Evolutionary conservation across 805 yeast genomes (phyloP).

Genomic region (Wickerhamomyces chambardii): DNA sequence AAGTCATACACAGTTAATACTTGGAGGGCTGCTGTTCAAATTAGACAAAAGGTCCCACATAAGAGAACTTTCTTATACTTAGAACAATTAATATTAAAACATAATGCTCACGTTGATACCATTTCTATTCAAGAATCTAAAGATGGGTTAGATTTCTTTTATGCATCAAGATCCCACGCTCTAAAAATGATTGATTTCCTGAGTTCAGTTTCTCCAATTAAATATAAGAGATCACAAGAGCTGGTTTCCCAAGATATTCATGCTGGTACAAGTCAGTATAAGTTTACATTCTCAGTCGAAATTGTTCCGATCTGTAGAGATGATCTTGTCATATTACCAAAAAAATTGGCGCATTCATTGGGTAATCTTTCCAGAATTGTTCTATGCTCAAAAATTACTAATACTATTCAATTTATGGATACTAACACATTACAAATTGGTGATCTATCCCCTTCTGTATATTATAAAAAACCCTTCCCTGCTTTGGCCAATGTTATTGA

Average conservation of each 20-base stretch:
- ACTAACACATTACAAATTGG: constrained; percentile 72
- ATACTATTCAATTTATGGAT: constrained; percentile 79
- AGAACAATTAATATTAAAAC: constrained; percentile 90
- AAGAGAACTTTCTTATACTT: constrained; percentile 93
- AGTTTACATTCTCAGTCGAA: constrained; percentile 89
- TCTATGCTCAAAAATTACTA: constrained; percentile 77
- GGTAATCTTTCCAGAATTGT: constrained; percentile 81
- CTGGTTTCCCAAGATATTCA: constrained; percentile 89
- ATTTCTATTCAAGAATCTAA: constrained; percentile 86
- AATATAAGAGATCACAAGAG: constrained; percentile 80
- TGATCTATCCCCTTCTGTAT: constrained; percentile 61
- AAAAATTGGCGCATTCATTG: constrained; percentile 70
- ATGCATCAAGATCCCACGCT: constrained; percentile 84
- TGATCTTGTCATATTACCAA: constrained; percentile 88
- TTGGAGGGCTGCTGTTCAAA: constrained; percentile 97
- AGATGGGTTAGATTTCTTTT: constrained; percentile 94
- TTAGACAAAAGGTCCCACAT: constrained; percentile 95
- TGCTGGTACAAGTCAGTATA: constrained; percentile 79
- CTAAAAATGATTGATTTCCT: constrained; percentile 90
- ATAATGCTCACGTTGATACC: constrained; percentile 90
- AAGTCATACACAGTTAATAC: constrained; percentile 94
- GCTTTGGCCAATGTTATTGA: constrained; percentile 70
- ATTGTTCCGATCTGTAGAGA: constrained; percentile 96
- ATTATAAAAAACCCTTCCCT: constrained; percentile 77
- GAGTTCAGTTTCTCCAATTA: constrained; percentile 75